Conservation (phyloP, 352 stramenopile species). For the Pythium folliculosum region DNA sequence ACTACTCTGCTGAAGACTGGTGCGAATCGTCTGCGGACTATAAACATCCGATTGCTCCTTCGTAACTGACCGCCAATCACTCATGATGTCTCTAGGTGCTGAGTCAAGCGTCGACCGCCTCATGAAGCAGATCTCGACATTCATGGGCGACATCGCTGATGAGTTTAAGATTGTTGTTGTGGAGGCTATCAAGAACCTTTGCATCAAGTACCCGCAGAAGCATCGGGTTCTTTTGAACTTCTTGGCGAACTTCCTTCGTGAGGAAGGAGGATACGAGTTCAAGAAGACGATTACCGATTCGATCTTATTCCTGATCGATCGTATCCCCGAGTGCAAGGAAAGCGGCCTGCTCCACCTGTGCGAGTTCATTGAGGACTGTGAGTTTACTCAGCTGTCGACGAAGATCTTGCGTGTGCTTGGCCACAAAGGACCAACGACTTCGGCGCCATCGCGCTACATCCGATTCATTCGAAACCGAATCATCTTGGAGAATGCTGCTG, state of each 20-base stretch:
- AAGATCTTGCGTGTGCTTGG: slow-evolving; percentile 97
- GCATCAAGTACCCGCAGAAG: slow-evolving; percentile 98
- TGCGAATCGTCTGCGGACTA: slow-evolving; percentile 20
- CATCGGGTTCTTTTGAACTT: slow-evolving; percentile 98
- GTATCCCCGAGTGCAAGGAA: slow-evolving; percentile 98
- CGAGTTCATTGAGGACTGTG: slow-evolving; percentile 99
- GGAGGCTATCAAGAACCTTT: slow-evolving; percentile 96
- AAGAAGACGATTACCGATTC: slow-evolving; percentile 99
- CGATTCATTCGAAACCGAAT: slow-evolving; percentile 99
- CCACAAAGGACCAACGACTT: slow-evolving; percentile 93
- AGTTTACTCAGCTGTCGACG: slow-evolving; percentile 88
- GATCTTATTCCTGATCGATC: slow-evolving; percentile 96
- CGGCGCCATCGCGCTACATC: slow-evolving; percentile 96
- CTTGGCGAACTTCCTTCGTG: slow-evolving; percentile 97
- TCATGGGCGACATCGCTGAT: slow-evolving; percentile 99
- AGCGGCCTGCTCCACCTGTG: slow-evolving; percentile 96
- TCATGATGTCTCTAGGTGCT: slow-evolving; percentile 49
- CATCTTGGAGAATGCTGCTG: slow-evolving; percentile 97
- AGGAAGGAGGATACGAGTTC: slow-evolving; percentile 97
- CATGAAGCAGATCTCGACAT: slow-evolving; percentile 98
- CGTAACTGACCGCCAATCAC: not conserved
- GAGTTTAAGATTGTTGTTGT: slow-evolving; percentile 99
- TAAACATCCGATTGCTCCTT: not conserved
- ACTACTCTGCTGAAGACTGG: slow-evolving; percentile 99
- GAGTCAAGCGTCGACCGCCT: slow-evolving; percentile 96